Conservation (phyloP, 129 eudicot genomes). For the Saposhnikovia divaricata region DNA sequence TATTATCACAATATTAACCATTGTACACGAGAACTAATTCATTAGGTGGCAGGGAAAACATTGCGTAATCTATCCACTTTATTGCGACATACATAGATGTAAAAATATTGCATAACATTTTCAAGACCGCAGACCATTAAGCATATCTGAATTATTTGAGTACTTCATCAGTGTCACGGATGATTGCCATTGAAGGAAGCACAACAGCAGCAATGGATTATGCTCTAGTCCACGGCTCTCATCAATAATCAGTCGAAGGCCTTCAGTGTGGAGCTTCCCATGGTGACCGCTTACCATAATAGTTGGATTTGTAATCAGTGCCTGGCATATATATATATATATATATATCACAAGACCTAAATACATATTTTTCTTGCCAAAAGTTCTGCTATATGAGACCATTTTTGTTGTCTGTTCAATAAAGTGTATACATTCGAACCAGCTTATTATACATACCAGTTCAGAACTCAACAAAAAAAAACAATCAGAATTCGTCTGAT, state of each 20-base stretch:
- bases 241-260: slow-evolving; percentile 62
- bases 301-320: slow-evolving; percentile 31
- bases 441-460: neutral
- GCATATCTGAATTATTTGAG: slow-evolving; percentile 2
- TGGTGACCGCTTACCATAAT: slow-evolving; percentile 89
- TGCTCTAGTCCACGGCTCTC: slow-evolving; percentile 61
- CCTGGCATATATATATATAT: no score
- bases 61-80: neutral
- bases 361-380: neutral
- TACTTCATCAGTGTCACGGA: slow-evolving; percentile 61
- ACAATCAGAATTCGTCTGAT: neutral
- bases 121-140: neutral
- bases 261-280: slow-evolving; percentile 74
- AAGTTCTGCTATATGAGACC: neutral
- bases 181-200: slow-evolving; percentile 62
- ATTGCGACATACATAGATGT: neutral
- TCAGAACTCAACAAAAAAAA: no score
- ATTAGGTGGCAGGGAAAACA: neutral
- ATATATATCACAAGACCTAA: no score
- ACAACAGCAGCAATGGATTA: slow-evolving; percentile 74
- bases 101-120: neutral
- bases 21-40: neutral
- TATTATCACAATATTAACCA: neutral
- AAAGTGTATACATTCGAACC: neutral
- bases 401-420: neutral